Evolutionary conservation across 495 filamentous ascomycete species (phyloP).

Genomic region (Evernia prunastri): DNA sequence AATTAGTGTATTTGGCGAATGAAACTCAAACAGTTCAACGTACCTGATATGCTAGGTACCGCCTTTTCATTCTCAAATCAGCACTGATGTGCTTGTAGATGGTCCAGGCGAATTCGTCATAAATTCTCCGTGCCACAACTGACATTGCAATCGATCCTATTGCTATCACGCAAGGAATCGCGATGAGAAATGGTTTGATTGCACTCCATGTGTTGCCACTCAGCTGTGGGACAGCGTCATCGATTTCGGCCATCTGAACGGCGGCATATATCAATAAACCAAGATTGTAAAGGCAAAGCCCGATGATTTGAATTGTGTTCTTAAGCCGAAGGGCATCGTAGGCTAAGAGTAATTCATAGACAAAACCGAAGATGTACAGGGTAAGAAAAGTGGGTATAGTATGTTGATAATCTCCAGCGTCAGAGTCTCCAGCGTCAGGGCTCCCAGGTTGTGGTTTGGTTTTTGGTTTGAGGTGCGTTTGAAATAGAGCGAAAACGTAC

Average conservation of each 20-base stretch:
- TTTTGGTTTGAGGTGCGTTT: slow-evolving; percentile 58
- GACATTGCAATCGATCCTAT: slow-evolving; percentile 65
- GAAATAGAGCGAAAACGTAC: slow-evolving; percentile 45
- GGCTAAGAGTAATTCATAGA: slow-evolving; percentile 82
- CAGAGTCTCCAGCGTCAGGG: too few relatives aligned
- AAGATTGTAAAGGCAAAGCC: slow-evolving; percentile 84
- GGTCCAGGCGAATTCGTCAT: slow-evolving; percentile 98
- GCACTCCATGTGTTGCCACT: slow-evolving; percentile 50
- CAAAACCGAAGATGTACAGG: slow-evolving; percentile 93
- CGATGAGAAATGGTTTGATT: slow-evolving; percentile 69
- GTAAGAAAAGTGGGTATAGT: slow-evolving; percentile 86
- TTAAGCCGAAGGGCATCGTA: slow-evolving; percentile 91
- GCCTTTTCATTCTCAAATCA: slow-evolving; percentile 91
- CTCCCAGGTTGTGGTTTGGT: too few relatives aligned
- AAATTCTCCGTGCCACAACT: slow-evolving; percentile 84
- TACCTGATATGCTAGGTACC: slow-evolving; percentile 95
- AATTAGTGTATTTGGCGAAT: slow-evolving; percentile 25
- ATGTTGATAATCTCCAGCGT: slow-evolving; percentile 45
- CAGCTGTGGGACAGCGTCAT: slow-evolving; percentile 56
- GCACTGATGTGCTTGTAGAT: slow-evolving; percentile 99
- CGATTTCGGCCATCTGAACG: slow-evolving; percentile 84
- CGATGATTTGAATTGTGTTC: slow-evolving; percentile 98
- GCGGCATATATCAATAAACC: slow-evolving; percentile 87
- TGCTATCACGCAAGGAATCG: slow-evolving; percentile 77
- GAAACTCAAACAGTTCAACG: neutral